These are phyloP conservation scores for Xylaria sp. DNA, from an alignment of 2,329 filamentous ascomycete genomes.

Conservation along the genomic window DNA sequence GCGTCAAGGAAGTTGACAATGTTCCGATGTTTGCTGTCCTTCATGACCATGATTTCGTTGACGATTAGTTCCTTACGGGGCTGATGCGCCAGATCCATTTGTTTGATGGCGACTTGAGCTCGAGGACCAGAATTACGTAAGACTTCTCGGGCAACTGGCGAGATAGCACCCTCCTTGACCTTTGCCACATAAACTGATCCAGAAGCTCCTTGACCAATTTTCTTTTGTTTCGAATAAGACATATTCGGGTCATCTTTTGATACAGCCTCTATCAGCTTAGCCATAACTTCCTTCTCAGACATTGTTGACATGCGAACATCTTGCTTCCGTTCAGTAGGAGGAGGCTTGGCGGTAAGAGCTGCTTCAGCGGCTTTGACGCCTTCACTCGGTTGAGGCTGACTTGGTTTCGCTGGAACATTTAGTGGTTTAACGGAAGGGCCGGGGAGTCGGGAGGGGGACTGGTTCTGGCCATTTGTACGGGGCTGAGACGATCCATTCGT, in stretches of 20 bases:
- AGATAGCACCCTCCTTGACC: constrained; percentile 88
- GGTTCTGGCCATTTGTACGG: constrained; percentile 59
- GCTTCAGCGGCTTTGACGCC: constrained; percentile 89
- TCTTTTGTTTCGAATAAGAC: constrained; percentile 99
- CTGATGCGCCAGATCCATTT: constrained; percentile 98
- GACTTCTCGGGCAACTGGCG: constrained; percentile 80
- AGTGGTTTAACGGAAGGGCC: constrained; percentile 79
- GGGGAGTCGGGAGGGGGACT: constrained; percentile 63
- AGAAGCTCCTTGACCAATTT: constrained; percentile 98
- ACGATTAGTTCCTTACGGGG: constrained; percentile 98
- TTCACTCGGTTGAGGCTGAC: constrained; percentile 65
- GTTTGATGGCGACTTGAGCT: constrained; percentile 97
- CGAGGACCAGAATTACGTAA: constrained; percentile 82
- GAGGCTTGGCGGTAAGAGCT: constrained; percentile 85
- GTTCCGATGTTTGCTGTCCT: constrained; percentile 96
- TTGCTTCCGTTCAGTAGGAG: constrained; percentile 80
- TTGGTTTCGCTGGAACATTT: constrained; percentile 78
- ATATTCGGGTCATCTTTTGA: constrained; percentile 94
- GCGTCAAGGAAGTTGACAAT: constrained; percentile 99
- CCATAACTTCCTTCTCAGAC: constrained; percentile 97
- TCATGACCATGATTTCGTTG: constrained; percentile 99
- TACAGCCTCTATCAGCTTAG: constrained; percentile 90
- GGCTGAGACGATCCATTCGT: constrained; percentile 62
- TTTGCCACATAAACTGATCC: constrained; percentile 98
- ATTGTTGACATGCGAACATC: constrained; percentile 99